A percentile compares a stretch with the other conserved stretches of the same genome.
phyloP scores from a whole-genome alignment of 805 yeast genomes.

The Candida argentea region DNA sequence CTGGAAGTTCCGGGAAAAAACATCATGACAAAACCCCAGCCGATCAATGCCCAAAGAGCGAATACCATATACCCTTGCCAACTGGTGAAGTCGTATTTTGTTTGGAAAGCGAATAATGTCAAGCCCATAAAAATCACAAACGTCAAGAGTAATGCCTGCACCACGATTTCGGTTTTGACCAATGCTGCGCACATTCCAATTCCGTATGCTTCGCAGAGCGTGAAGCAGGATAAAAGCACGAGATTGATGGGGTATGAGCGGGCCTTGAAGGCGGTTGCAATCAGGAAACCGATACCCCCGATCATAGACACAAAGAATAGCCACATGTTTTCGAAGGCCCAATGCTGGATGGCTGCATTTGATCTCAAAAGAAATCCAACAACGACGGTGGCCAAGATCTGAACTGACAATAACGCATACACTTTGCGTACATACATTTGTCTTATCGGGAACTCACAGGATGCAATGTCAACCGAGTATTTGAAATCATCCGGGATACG shows the following conservation, averaged over 20 bases:
- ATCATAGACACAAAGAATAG: constrained; percentile 43
- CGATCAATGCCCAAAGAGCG: constrained; percentile 58
- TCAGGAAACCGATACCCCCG: constrained; percentile 54
- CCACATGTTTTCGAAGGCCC: constrained; percentile 54
- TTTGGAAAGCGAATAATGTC: constrained; percentile 65
- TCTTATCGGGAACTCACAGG: constrained; percentile 67
- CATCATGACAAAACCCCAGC: constrained; percentile 59
- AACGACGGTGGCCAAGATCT: constrained; percentile 50
- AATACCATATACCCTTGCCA: constrained; percentile 50
- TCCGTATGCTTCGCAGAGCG: constrained; percentile 63
- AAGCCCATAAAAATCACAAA: constrained; percentile 65
- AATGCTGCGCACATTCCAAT: constrained; percentile 59
- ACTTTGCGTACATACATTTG: constrained; percentile 73
- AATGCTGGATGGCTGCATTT: constrained; percentile 34
- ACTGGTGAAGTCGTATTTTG: constrained; percentile 63
- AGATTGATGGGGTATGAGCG: constrained; percentile 62
- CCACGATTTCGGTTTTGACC: constrained; percentile 51
- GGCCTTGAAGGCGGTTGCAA: constrained; percentile 55
- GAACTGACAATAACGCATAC: constrained; percentile 58
- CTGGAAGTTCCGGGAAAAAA: constrained; percentile 48
- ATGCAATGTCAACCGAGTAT: constrained; percentile 65
- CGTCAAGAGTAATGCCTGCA: constrained; percentile 66
- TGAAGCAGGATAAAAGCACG: constrained; percentile 51
- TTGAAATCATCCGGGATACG: constrained; percentile 69
- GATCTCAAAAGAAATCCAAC: constrained; percentile 43